phyloP scores from a whole-genome alignment of 257 asterid species.

The Primulina huaijiensis region DNA sequence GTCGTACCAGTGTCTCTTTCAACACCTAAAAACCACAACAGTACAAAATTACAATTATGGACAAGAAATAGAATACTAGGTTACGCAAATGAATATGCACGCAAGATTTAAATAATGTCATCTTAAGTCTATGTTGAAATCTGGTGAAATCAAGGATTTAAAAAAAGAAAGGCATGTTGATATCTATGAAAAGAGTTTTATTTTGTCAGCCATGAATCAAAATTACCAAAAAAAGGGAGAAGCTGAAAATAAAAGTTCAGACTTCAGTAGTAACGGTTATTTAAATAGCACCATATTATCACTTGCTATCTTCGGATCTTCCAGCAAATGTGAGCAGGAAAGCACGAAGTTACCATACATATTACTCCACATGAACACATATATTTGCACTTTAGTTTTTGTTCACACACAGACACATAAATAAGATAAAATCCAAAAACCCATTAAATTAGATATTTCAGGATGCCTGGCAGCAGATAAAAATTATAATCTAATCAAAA shows the following conservation, averaged over 20 bases:
- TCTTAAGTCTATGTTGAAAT: background rate
- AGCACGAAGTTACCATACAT: background rate
- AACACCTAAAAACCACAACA: slow-evolving; percentile 48
- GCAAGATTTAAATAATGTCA: background rate
- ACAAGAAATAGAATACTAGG: background rate
- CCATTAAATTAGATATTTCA: no score
- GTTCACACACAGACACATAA: no score
- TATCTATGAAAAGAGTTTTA: background rate
- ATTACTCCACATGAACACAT: no score
- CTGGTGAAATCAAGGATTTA: background rate
- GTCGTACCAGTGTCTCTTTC: slow-evolving; percentile 85
- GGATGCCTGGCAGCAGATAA: no score
- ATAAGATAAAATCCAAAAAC: no score
- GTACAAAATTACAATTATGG: background rate
- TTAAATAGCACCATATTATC: background rate
- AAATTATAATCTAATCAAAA: no score
- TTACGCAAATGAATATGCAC: slow-evolving; percentile 9
- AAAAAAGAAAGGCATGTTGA: background rate
- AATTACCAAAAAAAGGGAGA: background rate
- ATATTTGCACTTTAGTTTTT: no score
- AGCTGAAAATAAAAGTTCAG: background rate
- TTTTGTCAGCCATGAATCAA: background rate
- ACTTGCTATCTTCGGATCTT: background rate
- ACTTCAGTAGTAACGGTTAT: background rate
- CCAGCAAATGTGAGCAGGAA: background rate